phyloP scores from a whole-genome alignment of 768 basidiomycete species.

The Agrocybe pediades region DNA sequence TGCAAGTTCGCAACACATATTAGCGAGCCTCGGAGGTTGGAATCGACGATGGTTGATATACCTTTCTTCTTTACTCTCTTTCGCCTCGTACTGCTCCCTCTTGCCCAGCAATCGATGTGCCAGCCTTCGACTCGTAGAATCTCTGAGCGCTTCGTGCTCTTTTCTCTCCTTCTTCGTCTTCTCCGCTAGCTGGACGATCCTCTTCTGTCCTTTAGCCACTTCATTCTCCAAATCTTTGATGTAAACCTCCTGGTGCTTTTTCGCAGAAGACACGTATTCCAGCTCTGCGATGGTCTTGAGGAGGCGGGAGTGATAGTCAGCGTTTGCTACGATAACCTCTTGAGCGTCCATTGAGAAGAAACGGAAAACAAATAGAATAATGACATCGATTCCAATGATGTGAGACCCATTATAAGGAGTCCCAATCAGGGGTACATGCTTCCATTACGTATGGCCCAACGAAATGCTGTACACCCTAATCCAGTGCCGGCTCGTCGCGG shows the following conservation, averaged over 20 bases:
- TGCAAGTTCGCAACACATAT: slow-evolving; percentile 12
- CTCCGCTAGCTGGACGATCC: slow-evolving; percentile 28
- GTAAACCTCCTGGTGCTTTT: slow-evolving; percentile 35
- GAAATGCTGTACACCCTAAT: background rate
- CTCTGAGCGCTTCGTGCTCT: slow-evolving; percentile 41
- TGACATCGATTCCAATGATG: slow-evolving; percentile 9
- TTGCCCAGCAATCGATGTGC: slow-evolving; percentile 42
- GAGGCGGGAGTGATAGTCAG: slow-evolving; percentile 38
- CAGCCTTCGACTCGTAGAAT: slow-evolving; percentile 39
- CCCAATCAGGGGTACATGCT: too few relatives aligned
- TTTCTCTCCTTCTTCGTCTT: slow-evolving; percentile 47
- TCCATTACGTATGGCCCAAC: background rate
- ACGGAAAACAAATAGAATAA: background rate
- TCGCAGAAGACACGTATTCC: slow-evolving; percentile 41
- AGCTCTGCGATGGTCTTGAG: slow-evolving; percentile 34
- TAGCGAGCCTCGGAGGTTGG: background rate
- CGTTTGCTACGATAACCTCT: slow-evolving; percentile 37
- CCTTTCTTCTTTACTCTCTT: slow-evolving; percentile 47
- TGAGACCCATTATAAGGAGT: slow-evolving; percentile 9
- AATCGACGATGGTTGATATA: slow-evolving; percentile 18
- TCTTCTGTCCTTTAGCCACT: slow-evolving; percentile 22
- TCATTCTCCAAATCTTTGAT: slow-evolving; percentile 34
- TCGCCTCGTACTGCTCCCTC: slow-evolving; percentile 42
- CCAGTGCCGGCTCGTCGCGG: too few relatives aligned
- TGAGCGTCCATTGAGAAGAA: slow-evolving; percentile 25